Percentiles rank a stretch among this genome's conserved stretches.
Evolutionary conservation across 164 flowering plant species (phyloP).

Genomic region (Tetrastigma voinierianum): DNA sequence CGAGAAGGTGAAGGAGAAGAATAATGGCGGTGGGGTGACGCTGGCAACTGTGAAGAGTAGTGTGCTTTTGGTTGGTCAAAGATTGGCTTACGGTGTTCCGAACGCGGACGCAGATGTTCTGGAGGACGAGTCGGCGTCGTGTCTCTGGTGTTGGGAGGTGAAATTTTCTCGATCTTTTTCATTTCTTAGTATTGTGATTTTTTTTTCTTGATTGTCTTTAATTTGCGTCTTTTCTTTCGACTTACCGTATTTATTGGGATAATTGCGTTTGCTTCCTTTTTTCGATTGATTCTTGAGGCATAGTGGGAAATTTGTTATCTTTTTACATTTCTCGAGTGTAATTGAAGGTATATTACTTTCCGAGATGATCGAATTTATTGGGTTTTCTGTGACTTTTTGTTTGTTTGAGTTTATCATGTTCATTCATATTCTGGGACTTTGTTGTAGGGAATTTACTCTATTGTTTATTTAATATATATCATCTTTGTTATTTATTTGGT

Average conservation of each 20-base stretch:
- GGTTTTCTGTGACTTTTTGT: too few relatives aligned
- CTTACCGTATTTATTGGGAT: neutral
- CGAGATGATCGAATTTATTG: too few relatives aligned
- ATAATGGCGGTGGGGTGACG: conserved; percentile 33
- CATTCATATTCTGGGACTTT: too few relatives aligned
- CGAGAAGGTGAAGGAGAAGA: conserved; percentile 41
- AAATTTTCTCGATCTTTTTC: neutral
- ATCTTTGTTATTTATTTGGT: too few relatives aligned
- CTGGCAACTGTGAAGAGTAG: conserved; percentile 52
- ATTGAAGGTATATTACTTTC: too few relatives aligned
- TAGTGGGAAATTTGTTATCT: neutral
- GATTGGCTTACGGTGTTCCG: conserved; percentile 62
- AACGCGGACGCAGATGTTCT: conserved; percentile 75
- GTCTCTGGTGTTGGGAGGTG: conserved; percentile 99
- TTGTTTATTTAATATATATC: too few relatives aligned
- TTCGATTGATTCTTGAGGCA: neutral
- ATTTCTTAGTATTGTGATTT: neutral
- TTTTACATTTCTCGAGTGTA: too few relatives aligned
- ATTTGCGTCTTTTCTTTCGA: neutral
- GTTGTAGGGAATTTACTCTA: too few relatives aligned
- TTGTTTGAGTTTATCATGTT: too few relatives aligned
- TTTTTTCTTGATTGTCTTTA: neutral
- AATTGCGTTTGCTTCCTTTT: neutral
- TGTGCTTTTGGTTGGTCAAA: conserved; percentile 70
- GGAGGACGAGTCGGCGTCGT: conserved; percentile 64